Conservation (phyloP, 1,284 basidiomycete genomes). For the Ustilago xerochloae region DNA sequence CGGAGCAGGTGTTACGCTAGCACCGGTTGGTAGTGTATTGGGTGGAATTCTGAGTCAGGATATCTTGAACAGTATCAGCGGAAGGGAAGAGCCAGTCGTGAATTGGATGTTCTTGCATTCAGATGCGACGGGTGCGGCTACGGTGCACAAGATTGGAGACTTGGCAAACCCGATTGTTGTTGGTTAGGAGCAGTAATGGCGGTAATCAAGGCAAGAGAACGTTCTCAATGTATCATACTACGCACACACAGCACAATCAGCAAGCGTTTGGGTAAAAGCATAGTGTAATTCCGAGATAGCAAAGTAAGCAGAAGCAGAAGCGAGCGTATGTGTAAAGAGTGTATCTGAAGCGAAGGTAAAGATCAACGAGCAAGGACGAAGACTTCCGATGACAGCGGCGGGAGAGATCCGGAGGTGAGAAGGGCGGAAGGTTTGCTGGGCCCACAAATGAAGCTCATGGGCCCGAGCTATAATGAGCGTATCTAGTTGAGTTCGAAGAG, state of each 20-base stretch:
- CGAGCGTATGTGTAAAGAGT: neutral
- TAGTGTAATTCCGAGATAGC: neutral
- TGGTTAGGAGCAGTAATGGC: neutral
- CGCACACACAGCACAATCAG: neutral
- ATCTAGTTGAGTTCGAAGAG: neutral
- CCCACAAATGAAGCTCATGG: neutral
- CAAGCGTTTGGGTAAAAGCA: neutral
- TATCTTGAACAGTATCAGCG: slow-evolving; percentile 88
- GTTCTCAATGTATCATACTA: neutral
- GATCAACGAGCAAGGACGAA: neutral
- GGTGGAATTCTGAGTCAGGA: slow-evolving; percentile 95
- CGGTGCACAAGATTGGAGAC: slow-evolving; percentile 16
- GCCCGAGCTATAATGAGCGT: neutral
- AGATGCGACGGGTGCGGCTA: slow-evolving; percentile 18
- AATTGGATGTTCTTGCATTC: slow-evolving; percentile 94
- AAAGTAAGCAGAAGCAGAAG: neutral
- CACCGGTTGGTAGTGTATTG: slow-evolving; percentile 81
- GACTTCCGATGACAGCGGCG: neutral
- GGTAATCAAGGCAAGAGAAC: neutral
- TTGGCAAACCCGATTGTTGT: slow-evolving; percentile 4
- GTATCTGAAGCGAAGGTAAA: neutral
- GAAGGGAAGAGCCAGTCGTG: slow-evolving; percentile 87
- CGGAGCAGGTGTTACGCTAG: slow-evolving; percentile 80
- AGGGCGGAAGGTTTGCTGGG: neutral
- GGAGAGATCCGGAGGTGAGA: too few relatives aligned